Evolutionary conservation across 768 basidiomycete genomes (phyloP).

Genomic region (Gloeophyllum trabeum): DNA sequence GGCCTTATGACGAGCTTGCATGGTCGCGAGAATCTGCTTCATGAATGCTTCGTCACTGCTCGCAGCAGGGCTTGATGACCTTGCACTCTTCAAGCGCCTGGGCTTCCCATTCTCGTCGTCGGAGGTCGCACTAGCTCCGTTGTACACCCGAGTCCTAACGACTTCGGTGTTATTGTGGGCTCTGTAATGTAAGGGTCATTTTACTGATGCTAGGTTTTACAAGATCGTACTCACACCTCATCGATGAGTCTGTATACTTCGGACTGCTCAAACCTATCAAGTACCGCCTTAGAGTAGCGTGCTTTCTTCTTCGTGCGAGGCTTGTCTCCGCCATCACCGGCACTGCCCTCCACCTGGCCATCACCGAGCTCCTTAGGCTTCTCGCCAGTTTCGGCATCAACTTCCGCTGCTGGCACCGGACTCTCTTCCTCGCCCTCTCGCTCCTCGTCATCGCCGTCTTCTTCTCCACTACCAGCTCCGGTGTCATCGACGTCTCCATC

Average conservation of each 20-base stretch:
- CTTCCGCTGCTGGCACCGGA: background rate
- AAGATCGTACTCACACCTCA: constrained; percentile 4
- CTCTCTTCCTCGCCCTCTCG: background rate
- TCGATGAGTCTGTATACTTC: constrained; percentile 6
- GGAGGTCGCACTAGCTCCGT: background rate
- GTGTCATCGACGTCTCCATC: constrained; percentile 6
- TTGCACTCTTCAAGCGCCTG: too few species aligned
- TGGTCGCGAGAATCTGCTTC: background rate
- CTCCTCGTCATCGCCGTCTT: background rate
- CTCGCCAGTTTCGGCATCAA: background rate
- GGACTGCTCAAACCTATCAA: constrained; percentile 5
- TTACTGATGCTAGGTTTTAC: background rate
- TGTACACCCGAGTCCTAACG: background rate
- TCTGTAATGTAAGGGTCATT: background rate
- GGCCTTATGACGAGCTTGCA: background rate
- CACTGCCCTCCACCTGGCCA: too few species aligned
- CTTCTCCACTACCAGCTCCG: background rate
- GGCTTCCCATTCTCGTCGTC: constrained; percentile 3
- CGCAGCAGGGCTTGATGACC: too few species aligned
- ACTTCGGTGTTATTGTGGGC: background rate
- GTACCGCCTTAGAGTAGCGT: background rate
- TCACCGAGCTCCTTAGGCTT: background rate
- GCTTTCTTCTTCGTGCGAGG: background rate
- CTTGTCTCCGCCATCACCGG: background rate
- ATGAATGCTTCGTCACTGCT: too few species aligned